Percentiles rank a stretch among this genome's conserved stretches.
phyloP scores from a whole-genome alignment of 805 yeast genomes.

The Starmera pachycereana region DNA sequence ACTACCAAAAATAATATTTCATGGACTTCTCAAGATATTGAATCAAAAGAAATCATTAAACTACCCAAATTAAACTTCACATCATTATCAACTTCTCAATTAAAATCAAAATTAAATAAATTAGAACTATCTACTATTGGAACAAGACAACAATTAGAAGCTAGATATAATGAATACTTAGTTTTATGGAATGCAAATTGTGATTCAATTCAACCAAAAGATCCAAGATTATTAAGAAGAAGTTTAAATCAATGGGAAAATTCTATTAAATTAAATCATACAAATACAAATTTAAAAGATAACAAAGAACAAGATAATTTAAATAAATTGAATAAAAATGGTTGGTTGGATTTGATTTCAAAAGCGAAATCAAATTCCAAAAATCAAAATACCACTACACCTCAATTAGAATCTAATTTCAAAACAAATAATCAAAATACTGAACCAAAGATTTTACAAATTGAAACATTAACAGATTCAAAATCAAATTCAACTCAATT shows the following conservation, averaged over 20 bases:
- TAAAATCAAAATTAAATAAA: conserved; percentile 48
- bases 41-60: conserved; percentile 11
- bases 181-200: conserved; percentile 73
- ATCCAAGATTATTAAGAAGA: conserved; percentile 42
- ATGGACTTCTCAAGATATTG: no score
- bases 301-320: not conserved
- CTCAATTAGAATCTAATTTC: not conserved
- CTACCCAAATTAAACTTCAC: conserved; percentile 58
- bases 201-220: conserved; percentile 58
- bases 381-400: not conserved
- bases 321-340: conserved; percentile 7
- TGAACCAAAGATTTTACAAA: conserved; percentile 4
- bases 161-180: conserved; percentile 68
- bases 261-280: conserved; percentile 9
- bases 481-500: not conserved
- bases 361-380: conserved; percentile 5
- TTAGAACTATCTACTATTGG: conserved; percentile 55
- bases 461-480: not conserved
- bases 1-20: conserved; percentile 15
- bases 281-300: not conserved
- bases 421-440: no score
- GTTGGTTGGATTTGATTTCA: conserved; percentile 13
- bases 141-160: conserved; percentile 48
- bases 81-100: conserved; percentile 44
- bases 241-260: conserved; percentile 62